These are phyloP conservation scores for Firmiana major DNA, from an alignment of 345 rosid genomes.

Conservation along the genomic window DNA sequence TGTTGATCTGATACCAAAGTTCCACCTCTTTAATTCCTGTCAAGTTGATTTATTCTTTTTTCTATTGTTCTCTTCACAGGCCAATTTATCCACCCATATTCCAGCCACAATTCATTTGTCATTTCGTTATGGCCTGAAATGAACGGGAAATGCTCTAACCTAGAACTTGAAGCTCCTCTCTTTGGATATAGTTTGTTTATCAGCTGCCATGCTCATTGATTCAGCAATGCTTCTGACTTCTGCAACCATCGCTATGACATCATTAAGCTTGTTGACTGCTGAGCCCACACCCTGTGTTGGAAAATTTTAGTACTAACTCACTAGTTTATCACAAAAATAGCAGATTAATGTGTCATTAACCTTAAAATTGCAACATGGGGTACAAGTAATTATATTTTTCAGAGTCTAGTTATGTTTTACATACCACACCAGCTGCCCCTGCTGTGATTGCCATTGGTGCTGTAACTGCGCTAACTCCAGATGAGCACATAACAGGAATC, in stretches of 20 bases:
- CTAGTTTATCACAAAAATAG: too few relatives aligned
- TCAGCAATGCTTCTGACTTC: slow-evolving; percentile 52
- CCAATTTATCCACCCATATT: neutral
- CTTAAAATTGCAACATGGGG: neutral
- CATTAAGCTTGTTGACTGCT: slow-evolving; percentile 57
- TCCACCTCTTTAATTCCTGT: too few relatives aligned
- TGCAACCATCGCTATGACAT: slow-evolving; percentile 60
- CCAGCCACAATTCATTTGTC: neutral
- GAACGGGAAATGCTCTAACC: neutral
- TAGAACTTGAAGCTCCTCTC: slow-evolving; percentile 20
- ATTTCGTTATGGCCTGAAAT: neutral
- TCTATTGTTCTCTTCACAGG: neutral
- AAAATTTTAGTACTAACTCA: neutral
- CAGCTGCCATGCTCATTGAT: slow-evolving; percentile 28
- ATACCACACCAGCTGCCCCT: slow-evolving; percentile 66
- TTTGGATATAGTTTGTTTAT: neutral
- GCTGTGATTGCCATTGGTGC: slow-evolving; percentile 71
- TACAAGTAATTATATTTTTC: neutral
- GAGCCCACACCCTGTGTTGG: slow-evolving; percentile 51
- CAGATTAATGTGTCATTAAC: neutral
- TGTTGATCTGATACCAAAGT: too few relatives aligned
- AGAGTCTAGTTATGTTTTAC: slow-evolving; percentile 6
- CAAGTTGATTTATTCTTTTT: slow-evolving; percentile 15
- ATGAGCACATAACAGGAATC: slow-evolving; percentile 61
- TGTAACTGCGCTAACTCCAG: slow-evolving; percentile 59